Conservation (phyloP, 176 grass and related monocot genomes). For the Eragrostis nindensis region DNA sequence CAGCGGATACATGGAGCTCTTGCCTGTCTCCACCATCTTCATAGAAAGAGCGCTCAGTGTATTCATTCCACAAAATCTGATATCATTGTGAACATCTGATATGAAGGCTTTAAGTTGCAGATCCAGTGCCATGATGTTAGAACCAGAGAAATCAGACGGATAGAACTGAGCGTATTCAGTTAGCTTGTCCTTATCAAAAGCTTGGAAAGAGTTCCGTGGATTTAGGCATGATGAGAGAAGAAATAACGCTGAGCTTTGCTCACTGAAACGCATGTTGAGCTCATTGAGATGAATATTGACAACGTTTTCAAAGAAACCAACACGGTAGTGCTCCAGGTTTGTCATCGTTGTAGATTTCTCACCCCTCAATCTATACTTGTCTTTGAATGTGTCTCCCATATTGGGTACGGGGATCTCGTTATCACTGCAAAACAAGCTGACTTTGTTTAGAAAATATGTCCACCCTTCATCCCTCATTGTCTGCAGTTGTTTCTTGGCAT, state of each 20-base stretch:
- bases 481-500: slow-evolving; percentile 24
- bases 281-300: slow-evolving; percentile 26
- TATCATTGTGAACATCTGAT: slow-evolving; percentile 6
- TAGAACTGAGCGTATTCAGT: slow-evolving; percentile 19
- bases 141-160: slow-evolving; percentile 33
- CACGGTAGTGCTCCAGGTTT: slow-evolving; percentile 33
- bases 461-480: slow-evolving; percentile 32
- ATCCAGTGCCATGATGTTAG: background rate
- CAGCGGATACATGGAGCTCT: slow-evolving; percentile 14
- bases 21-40: slow-evolving; percentile 45
- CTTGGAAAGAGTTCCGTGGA: slow-evolving; percentile 35
- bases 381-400: slow-evolving; percentile 20
- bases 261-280: slow-evolving; percentile 18
- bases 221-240: slow-evolving; percentile 34
- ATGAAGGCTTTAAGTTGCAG: slow-evolving; percentile 34
- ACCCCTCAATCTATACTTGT: background rate
- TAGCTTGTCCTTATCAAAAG: slow-evolving; percentile 47
- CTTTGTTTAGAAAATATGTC: slow-evolving; percentile 31
- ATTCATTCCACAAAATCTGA: slow-evolving; percentile 24
- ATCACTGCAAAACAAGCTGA: slow-evolving; percentile 17
- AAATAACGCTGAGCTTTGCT: background rate
- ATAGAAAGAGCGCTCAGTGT: slow-evolving; percentile 22
- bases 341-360: background rate
- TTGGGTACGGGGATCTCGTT: background rate
- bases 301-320: slow-evolving; percentile 31